These are phyloP conservation scores for Botrytis squamosa DNA, from an alignment of 2,329 filamentous ascomycete genomes.

Conservation along the genomic window DNA sequence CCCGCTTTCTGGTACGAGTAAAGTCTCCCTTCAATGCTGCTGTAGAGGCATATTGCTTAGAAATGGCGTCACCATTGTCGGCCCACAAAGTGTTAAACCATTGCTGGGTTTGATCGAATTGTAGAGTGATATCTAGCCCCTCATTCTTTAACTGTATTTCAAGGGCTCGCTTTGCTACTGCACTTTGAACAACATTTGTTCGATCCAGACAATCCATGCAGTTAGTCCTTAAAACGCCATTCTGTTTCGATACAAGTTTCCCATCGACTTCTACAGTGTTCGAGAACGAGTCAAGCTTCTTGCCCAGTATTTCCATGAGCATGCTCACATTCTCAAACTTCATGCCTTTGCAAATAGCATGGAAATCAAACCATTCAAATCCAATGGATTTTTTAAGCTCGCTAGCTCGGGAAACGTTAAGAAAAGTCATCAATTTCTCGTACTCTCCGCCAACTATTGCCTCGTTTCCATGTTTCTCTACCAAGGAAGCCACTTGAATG, in stretches of 20 bases:
- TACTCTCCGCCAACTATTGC: constrained; percentile 76
- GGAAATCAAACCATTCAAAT: constrained; percentile 98
- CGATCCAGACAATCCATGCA: constrained; percentile 98
- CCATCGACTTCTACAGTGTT: constrained; percentile 62
- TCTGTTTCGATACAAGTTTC: constrained; percentile 53
- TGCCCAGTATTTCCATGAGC: constrained; percentile 68
- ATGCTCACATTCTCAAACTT: constrained; percentile 92
- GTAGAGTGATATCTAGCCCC: constrained; percentile 71
- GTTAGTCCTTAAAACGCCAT: constrained; percentile 84
- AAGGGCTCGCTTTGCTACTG: constrained; percentile 78
- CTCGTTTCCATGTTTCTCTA: constrained; percentile 86
- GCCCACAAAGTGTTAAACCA: constrained; percentile 99
- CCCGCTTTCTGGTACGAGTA: constrained; percentile 83
- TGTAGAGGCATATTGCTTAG: constrained; percentile 92
- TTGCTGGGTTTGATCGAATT: constrained; percentile 73
- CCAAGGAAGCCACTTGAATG: constrained; percentile 77
- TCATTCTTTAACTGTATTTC: constrained; percentile 75
- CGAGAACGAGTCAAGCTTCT: constrained; percentile 66
- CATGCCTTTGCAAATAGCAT: constrained; percentile 89
- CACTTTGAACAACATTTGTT: constrained; percentile 94
- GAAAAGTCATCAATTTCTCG: constrained; percentile 61
- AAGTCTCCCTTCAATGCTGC: constrained; percentile 96
- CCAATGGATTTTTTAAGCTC: constrained; percentile 46
- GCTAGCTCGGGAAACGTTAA: constrained; percentile 61
- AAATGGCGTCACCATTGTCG: constrained; percentile 95